These are phyloP conservation scores for Podaxis sp. DNA, from an alignment of 768 basidiomycete species.

Conservation along the genomic window DNA sequence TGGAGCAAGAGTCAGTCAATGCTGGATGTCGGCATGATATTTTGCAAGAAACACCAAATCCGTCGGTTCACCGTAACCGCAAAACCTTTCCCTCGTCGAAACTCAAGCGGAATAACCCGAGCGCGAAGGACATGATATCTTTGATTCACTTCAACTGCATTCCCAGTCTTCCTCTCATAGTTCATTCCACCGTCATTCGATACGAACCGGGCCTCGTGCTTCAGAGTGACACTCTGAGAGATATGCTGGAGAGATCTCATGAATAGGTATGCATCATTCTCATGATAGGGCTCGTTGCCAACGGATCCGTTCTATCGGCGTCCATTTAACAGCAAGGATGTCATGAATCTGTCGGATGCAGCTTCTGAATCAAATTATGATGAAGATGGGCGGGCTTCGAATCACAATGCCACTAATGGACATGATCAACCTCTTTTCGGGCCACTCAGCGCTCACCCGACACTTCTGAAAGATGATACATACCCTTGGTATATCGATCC, in stretches of 20 bases:
- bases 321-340: constrained; percentile 4
- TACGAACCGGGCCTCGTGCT: not conserved
- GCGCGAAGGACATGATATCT: not conserved
- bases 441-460: not conserved
- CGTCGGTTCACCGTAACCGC: constrained; percentile 1
- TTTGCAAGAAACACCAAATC: not conserved
- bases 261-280: constrained; percentile 6
- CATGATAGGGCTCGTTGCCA: constrained; percentile 7
- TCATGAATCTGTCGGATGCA: constrained; percentile 4
- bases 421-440: constrained; percentile 4
- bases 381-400: constrained; percentile 4
- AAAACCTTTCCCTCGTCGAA: constrained; percentile 8
- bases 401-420: constrained; percentile 10
- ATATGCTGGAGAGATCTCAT: constrained; percentile 9
- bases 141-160: constrained; percentile 8
- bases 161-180: not conserved
- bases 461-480: not conserved
- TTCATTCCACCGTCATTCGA: not conserved
- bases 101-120: not conserved
- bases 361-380: constrained; percentile 2
- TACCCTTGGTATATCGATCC: constrained; percentile 2
- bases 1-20: too few relatives aligned
- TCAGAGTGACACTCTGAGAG: not conserved
- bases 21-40: not conserved
- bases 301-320: constrained; percentile 7